Base-by-base conservation (phyloP, 352 stramenopile genomes). In the Globisporangium lucens region DNA sequence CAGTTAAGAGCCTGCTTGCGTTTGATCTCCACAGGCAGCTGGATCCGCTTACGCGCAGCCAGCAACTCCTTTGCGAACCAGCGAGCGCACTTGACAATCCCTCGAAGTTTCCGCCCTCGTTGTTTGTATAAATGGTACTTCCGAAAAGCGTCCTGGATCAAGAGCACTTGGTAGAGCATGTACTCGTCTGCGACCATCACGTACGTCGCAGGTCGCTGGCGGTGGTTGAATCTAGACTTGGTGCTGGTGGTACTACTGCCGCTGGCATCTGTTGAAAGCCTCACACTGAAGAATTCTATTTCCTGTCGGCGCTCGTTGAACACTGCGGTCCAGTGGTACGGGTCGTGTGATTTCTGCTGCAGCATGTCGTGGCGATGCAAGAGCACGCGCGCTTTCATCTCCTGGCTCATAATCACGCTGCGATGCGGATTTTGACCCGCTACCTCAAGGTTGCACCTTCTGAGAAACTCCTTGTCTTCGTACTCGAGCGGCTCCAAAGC, bases 131-230 rank as follows among this genome's bases (percentile, higher is more conserved):
- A n/a, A 6, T 58, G 69, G 51, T 75, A 78, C 41, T 65, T 71
- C 4, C 85, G 78, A 65, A 83, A 89, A 0, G 82, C 75, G 58
- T 91, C 83, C 76, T 93, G 85, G 1, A 90, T 75, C 13, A 91
- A 65, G 56, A 93, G 69, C 3, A 90, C 82, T 51, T 89, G 75
- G 58, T 90, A 93, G 24, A 93, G 68, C 36, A 82, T 66, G 53
- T 74, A 79, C 24, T 83, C 71, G 17, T 91, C 76, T 9, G 71
- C 85, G 0, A 83, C 55, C 77, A 91, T 81, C 12, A 79, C 72
- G 36, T 91, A 93, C 20, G 75, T 74, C 24, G 61, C 38, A 1
- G 80, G 82, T 38, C 65, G 65, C 49, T 68, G 66, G 64, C 30
- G 63, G 41, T 20, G 13, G 29, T 36, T 49, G 46, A 35, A 65